Base-by-base conservation (phyloP, 352 stramenopile genomes). In the Phytophthora foliorum region DNA sequence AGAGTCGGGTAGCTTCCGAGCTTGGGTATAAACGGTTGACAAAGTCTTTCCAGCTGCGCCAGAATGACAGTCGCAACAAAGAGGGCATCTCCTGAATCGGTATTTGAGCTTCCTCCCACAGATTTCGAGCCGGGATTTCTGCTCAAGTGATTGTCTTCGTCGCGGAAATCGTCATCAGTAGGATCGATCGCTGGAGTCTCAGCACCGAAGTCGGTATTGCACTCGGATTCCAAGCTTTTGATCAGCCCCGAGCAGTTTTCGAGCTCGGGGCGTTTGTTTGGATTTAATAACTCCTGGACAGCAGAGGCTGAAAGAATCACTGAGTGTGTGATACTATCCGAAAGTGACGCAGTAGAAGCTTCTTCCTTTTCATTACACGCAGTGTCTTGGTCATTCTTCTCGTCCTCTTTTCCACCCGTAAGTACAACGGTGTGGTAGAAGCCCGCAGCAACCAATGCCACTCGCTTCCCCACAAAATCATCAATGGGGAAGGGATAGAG, bases 381-480 rank as follows among this genome's bases (percentile, higher is more conserved):
- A 17, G 50, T 24, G 1, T 72, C 70, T 63, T 79, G 70, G 3
- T 77, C 67, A 14, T 63, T 68, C 36, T 74, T 78, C 9, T 91
- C 78, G 6, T 86, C 74, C 0, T 97, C 88, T 44, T 81, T 87
- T 2, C 86, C 87, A 14, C 91, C 90, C 1, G 88, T 96, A 1
- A 98, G 74, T 3, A 98, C 89, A 0, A 98, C 75, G 7, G 94
- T 98, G 72, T 98, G 94, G 52, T 98, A 98, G 66, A 98, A 98
- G 0, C 94, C 94, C 13, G 93, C 89, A 25, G 92, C 93, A 7
- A 98, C 86, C 50, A 95, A 80, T 6, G 90, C 86, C 11, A 98
- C 77, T 31, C 89, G 81, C 39, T 98, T 97, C 0, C 91, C 94
- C 6, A 97, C 69, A 65, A 98, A 98, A 27, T 91, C 82, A 55